Percentiles rank a stretch among this genome's conserved stretches.
These are phyloP conservation scores for Stagonosporopsis chrysanthemi DNA, from an alignment of 2,329 filamentous ascomycete species.

Conservation along the genomic window DNA sequence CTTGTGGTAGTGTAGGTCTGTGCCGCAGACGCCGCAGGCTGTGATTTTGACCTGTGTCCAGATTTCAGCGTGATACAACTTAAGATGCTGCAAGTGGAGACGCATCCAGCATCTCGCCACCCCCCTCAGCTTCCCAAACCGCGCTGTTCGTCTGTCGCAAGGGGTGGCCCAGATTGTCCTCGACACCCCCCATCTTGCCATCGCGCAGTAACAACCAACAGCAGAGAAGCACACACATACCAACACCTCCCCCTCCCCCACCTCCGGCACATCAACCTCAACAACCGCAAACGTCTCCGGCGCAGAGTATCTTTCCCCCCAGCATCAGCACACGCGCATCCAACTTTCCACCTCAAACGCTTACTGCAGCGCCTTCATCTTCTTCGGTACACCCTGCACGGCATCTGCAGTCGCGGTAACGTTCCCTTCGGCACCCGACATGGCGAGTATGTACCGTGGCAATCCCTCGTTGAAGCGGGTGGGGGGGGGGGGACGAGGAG, in stretches of 20 bases:
- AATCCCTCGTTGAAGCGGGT: no score
- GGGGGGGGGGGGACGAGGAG: no score
- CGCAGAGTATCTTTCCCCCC: conserved; percentile 29
- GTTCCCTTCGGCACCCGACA: neutral
- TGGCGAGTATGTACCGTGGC: no score
- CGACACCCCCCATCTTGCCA: no score
- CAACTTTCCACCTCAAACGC: no score
- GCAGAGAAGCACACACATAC: conserved; percentile 12
- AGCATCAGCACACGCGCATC: neutral
- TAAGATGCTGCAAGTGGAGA: no score
- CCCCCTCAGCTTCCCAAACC: no score
- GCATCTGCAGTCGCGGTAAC: no score
- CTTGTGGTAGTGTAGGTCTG: conserved; percentile 38
- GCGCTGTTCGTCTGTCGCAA: no score
- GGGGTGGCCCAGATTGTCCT: no score
- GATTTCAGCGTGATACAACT: neutral
- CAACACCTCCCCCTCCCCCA: conserved; percentile 34
- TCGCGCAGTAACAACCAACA: no score
- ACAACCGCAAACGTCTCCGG: conserved; percentile 33
- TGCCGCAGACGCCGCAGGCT: conserved; percentile 36
- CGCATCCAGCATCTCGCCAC: no score
- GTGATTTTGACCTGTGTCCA: conserved; percentile 31
- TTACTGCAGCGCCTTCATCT: conserved; percentile 37
- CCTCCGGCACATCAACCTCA: conserved; percentile 25
- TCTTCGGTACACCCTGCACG: conserved; percentile 20